Percentiles rank a stretch among this genome's conserved stretches.
phyloP scores from a whole-genome alignment of 2,329 filamentous ascomycete genomes.

The Calonectria pauciramosa region DNA sequence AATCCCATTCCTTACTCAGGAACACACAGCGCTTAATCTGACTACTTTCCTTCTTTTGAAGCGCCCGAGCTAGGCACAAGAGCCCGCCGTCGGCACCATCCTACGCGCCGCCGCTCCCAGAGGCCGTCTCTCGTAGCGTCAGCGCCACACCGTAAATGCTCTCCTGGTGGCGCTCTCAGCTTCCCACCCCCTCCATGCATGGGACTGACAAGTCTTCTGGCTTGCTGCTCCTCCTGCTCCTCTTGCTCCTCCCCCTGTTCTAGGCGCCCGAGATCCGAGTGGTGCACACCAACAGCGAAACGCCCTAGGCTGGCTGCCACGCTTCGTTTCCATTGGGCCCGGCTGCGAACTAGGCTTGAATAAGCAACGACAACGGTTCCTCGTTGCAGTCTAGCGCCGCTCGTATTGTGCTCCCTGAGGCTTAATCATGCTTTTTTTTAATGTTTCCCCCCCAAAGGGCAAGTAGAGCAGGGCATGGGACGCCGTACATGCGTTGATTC shows the following conservation, averaged over 20 bases:
- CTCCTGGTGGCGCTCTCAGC: neutral
- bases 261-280: neutral
- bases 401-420: neutral
- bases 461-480: neutral
- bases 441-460: neutral
- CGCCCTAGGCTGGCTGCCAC: neutral
- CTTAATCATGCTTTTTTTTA: conserved; percentile 13
- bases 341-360: neutral
- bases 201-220: neutral
- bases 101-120: neutral
- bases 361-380: conserved; percentile 5
- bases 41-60: neutral
- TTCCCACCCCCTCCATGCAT: neutral
- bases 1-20: neutral
- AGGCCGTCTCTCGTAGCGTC: neutral
- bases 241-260: neutral
- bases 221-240: neutral
- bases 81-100: neutral
- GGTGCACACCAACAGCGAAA: neutral
- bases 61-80: neutral
- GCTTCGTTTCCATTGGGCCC: neutral
- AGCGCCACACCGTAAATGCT: conserved; percentile 5
- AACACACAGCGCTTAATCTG: neutral
- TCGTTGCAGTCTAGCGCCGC: neutral
- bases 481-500: neutral